Percentiles rank a stretch among this genome's conserved stretches.
phyloP scores from a whole-genome alignment of 2,329 filamentous ascomycete genomes.

The Fusarium coicis region DNA sequence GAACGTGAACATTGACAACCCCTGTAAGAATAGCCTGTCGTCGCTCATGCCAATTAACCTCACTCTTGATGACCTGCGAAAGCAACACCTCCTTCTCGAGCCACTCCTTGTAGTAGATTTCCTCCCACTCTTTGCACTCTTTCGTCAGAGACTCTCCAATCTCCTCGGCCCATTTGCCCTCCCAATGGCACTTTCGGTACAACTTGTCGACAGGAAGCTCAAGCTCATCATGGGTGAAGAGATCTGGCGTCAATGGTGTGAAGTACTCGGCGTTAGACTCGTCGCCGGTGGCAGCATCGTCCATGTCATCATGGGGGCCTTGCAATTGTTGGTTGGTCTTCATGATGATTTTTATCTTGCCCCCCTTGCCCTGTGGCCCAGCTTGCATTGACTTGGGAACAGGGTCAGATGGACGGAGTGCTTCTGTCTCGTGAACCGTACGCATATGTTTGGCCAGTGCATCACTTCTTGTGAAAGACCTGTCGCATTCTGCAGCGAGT shows the following conservation, averaged over 20 bases:
- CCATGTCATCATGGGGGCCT: constrained; percentile 66
- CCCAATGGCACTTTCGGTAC: constrained; percentile 74
- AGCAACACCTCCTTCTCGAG: constrained; percentile 81
- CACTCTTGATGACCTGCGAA: constrained; percentile 75
- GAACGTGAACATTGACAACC: constrained; percentile 57
- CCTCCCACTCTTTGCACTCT: constrained; percentile 75
- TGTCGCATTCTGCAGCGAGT: constrained; percentile 82
- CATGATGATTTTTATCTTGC: constrained; percentile 71
- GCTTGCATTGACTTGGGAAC: constrained; percentile 76
- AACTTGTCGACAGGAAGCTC: constrained; percentile 68
- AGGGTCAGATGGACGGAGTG: constrained; percentile 81
- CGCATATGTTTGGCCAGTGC: constrained; percentile 98
- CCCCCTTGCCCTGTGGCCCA: constrained; percentile 55
- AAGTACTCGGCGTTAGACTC: constrained; percentile 69
- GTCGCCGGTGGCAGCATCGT: constrained; percentile 66
- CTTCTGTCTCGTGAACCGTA: constrained; percentile 97
- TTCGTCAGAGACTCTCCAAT: constrained; percentile 71
- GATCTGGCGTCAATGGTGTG: constrained; percentile 64
- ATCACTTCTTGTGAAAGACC: constrained; percentile 94
- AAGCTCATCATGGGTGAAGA: constrained; percentile 74
- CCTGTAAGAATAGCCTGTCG: constrained; percentile 65
- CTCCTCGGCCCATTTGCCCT: constrained; percentile 77
- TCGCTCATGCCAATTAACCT: constrained; percentile 72
- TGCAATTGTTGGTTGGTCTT: constrained; percentile 68
- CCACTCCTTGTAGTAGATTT: constrained; percentile 77